Base-by-base conservation (phyloP, 441 rosid genomes). In the Mallotus repandus region DNA sequence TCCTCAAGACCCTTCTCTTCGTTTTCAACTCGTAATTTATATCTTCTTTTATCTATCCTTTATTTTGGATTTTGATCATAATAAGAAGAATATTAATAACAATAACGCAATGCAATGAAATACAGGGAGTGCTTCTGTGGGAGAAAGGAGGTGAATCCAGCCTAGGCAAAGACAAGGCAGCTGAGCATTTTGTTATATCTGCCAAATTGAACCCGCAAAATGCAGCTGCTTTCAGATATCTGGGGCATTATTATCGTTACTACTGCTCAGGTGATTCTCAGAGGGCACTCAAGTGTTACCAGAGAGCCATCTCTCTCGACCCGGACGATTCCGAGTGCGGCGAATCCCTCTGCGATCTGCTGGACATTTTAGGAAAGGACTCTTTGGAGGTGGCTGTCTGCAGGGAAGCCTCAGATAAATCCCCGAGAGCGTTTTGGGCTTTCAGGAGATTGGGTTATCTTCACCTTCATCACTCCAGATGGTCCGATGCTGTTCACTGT, bases 391-490 rank as follows among this genome's bases (percentile, higher is more conserved):
- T 91, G 73, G 91, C 87, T 13, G 76, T 83, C 48, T 93, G 97
- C 79, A 86, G 74, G 58, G 97, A 93, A 57, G 94, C 98, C 63
- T 87, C 92, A 9, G 86, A 81, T 43, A 91, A 86, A 77, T 96
- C 98, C 7, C 92, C 99, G 0, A 90, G 93, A 84, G 97, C 98
- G 74, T 96, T 90, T 73, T 93, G 99, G 98, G 97, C 99, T 54
- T 93, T 91, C 76, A 83, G 87, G 9, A 84, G 96, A 81, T 77
- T 91, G 72, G 99, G 98, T 71, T 91, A 81, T 81, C 83, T 96
- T 68, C 82, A 90, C 84, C 81, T 93, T 63, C 88, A 86, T 87
- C 91, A 86, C 74, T 82, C 75, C 72, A 84, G 81, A 72, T 91
- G 95, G 94, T 87, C 99, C 61, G 94, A 93, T 75, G 98, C 99